phyloP scores from a whole-genome alignment of 1,139 yeast genomes.

The Candida freyschussii region DNA sequence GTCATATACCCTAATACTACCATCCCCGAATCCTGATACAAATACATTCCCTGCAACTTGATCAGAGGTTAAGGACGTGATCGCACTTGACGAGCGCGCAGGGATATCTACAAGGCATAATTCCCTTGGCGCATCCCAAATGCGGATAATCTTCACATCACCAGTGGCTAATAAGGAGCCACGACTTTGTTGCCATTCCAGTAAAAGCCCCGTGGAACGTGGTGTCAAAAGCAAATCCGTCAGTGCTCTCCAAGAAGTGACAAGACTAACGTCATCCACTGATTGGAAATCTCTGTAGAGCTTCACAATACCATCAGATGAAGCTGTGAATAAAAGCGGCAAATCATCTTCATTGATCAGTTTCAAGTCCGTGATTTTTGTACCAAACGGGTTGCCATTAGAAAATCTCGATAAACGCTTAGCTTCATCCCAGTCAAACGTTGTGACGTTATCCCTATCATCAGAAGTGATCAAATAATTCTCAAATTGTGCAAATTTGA shows the following conservation, averaged over 20 bases:
- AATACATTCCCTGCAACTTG: slow-evolving; percentile 93
- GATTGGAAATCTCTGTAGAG: slow-evolving; percentile 76
- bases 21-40: slow-evolving; percentile 92
- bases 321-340: slow-evolving; percentile 80
- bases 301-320: slow-evolving; percentile 89
- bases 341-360: slow-evolving; percentile 88
- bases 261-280: slow-evolving; percentile 49
- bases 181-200: slow-evolving; percentile 96
- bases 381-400: slow-evolving; percentile 82
- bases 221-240: slow-evolving; percentile 80
- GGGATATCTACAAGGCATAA: slow-evolving; percentile 83
- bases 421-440: slow-evolving; percentile 82
- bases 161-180: slow-evolving; percentile 93
- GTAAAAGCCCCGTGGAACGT: slow-evolving; percentile 75
- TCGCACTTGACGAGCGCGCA: slow-evolving; percentile 84
- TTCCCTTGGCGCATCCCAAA: slow-evolving; percentile 98
- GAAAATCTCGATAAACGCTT: slow-evolving; percentile 62
- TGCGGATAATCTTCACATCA: slow-evolving; percentile 83
- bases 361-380: slow-evolving; percentile 81
- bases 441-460: slow-evolving; percentile 76
- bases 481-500: slow-evolving; percentile 88
- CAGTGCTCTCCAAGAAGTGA: slow-evolving; percentile 91
- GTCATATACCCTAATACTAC: slow-evolving; percentile 85
- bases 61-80: slow-evolving; percentile 86
- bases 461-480: slow-evolving; percentile 77